A percentile compares a stretch with the other conserved stretches of the same genome.
Conservation (phyloP, 164 flowering plant genomes). For the Buxus sempervirens region DNA sequence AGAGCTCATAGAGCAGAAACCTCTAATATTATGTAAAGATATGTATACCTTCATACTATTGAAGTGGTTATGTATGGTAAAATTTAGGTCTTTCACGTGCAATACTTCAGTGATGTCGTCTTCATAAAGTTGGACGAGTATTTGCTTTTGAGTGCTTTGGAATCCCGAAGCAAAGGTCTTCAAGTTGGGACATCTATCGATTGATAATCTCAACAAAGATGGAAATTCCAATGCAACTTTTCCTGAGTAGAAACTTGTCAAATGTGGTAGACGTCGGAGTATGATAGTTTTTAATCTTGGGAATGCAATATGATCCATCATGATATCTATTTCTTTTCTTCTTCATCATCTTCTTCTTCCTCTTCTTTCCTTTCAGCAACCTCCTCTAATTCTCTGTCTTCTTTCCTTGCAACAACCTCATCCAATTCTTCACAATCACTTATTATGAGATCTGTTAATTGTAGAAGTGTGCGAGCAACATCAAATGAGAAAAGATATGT, state of each 20-base stretch:
- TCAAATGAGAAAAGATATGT: background rate
- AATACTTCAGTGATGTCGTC: no score
- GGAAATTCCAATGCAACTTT: background rate
- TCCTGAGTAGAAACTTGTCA: background rate
- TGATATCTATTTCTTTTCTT: background rate
- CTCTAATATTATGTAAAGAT: no score
- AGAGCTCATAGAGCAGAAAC: no score
- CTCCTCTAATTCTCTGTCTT: no score
- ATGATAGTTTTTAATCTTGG: background rate
- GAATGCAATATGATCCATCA: background rate
- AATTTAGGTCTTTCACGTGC: no score
- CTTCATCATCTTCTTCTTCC: no score
- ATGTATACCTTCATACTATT: no score
- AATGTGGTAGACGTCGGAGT: background rate
- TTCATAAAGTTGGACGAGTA: no score
- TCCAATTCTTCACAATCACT: background rate
- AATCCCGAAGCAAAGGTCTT: no score
- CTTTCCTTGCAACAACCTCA: background rate
- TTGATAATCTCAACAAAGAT: background rate
- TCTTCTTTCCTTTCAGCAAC: no score
- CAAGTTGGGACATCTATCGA: background rate
- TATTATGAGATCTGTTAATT: background rate
- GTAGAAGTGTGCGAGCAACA: background rate
- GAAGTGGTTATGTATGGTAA: no score
- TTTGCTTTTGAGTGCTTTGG: no score